These are phyloP conservation scores for Cladorrhinum sp. DNA, from an alignment of 2,329 filamentous ascomycete species.

Conservation along the genomic window DNA sequence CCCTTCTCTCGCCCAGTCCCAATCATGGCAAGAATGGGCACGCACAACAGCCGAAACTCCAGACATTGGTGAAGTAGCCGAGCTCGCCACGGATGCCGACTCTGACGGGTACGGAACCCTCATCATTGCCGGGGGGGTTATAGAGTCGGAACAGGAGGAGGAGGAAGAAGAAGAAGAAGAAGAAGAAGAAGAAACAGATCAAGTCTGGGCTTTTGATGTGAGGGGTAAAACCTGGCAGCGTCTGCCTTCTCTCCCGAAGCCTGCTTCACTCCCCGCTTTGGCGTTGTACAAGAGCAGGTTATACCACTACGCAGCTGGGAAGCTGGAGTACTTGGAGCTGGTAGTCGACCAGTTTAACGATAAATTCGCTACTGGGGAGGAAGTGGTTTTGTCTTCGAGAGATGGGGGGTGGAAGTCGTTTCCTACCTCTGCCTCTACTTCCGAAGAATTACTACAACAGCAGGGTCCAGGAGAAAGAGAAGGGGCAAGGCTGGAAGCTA, in stretches of 20 bases:
- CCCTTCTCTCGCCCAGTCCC: constrained; percentile 31
- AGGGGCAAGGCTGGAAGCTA: constrained; percentile 51
- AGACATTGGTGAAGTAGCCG: constrained; percentile 55
- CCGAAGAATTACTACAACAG: constrained; percentile 25
- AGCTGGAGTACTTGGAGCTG: constrained; percentile 63
- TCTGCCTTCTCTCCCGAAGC: constrained; percentile 63
- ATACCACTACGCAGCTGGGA: constrained; percentile 76
- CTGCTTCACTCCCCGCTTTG: constrained; percentile 64
- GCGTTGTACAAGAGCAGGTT: constrained; percentile 61
- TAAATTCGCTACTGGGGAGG: constrained; percentile 43
- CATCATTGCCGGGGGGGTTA: constrained; percentile 73
- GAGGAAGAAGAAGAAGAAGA: no score
- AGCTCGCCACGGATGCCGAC: constrained; percentile 57
- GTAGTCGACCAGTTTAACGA: constrained; percentile 56
- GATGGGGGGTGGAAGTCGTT: constrained; percentile 54
- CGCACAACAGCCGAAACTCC: constrained; percentile 57
- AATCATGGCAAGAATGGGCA: constrained; percentile 55
- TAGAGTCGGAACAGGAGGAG: constrained; percentile 47
- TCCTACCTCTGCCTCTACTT: constrained; percentile 26
- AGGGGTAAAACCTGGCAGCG: constrained; percentile 62
- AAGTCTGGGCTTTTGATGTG: constrained; percentile 78
- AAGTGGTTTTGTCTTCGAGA: constrained; percentile 46
- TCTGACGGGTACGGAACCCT: constrained; percentile 63
- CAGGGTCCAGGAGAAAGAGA: constrained; percentile 50
- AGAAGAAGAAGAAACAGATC: constrained; percentile 50